Evolutionary conservation across 1,284 basidiomycete genomes (phyloP), one percentile per base, ranked within the genome.

Genomic region (Ustilago esculenta): DNA sequence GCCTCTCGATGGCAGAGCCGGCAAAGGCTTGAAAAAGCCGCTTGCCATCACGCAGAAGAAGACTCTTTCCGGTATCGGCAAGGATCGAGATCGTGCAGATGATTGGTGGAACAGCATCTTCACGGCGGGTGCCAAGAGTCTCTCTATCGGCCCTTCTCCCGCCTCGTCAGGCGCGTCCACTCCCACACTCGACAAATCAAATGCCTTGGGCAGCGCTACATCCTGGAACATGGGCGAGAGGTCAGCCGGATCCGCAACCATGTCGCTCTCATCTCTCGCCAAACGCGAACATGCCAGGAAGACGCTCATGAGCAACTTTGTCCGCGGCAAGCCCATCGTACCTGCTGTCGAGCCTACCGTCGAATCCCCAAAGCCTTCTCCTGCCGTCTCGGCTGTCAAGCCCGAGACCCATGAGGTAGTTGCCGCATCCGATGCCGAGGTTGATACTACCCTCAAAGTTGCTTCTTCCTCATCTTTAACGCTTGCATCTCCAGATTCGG

Each of bases 91-190:
- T 34, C 56, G 80, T 10, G 79, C 79, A 5, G 71, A 77, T 21
- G 80, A 81, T 30, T 81, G 80, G 80, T 81, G 80, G 80, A 79
- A 81, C 49, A 76, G 76, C 47, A 70, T 81, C 33, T 81, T 80
- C 46, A 76, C 78, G 6, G 71, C 76, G 4, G 63, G 73, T 3
- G 76, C 76, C 5, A 77, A 77, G 47, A 69, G 69, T 14, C 58
- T 80, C n/a, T 55, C 56, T 7, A 70, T 74, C 23, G 63, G 69
- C 3, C 36, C 41, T 3, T 57, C 61, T 11, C 47, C 51, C 12
- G 33, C 51, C 17, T 55, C 70, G 5, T 51, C 60, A 8, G 55
- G 42, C 14, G 39, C 46, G 5, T 46, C 54, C 0, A 53, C 67
- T 7, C 49, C 61, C 0, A 51, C 45, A 4, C 34, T 53, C 20